Percentiles rank a stretch among this genome's conserved stretches.
These are phyloP conservation scores for Pseudotulostoma volvatum DNA, from an alignment of 495 filamentous ascomycete species.

Conservation along the genomic window DNA sequence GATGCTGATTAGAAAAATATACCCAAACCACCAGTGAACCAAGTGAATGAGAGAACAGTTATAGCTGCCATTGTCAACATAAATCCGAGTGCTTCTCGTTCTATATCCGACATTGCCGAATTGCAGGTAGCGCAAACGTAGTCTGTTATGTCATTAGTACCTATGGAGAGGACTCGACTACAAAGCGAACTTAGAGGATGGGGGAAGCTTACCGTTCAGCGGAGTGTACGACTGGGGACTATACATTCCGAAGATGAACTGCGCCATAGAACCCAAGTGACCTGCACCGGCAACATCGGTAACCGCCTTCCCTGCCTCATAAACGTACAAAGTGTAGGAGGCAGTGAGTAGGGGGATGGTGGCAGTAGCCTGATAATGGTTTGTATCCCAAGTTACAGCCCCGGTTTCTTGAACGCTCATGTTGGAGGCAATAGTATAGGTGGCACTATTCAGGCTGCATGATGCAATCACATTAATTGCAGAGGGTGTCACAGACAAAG, in stretches of 20 bases:
- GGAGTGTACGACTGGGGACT: slow-evolving; percentile 45
- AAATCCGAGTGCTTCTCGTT: slow-evolving; percentile 52
- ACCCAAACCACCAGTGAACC: slow-evolving; percentile 62
- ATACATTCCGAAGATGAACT: slow-evolving; percentile 74
- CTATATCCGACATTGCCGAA: slow-evolving; percentile 45
- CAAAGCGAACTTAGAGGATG: too few species aligned
- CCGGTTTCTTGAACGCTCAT: slow-evolving; percentile 39
- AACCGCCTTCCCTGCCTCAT: slow-evolving; percentile 49
- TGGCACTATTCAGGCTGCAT: slow-evolving; percentile 47
- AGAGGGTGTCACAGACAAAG: slow-evolving; percentile 56
- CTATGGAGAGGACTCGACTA: not conserved
- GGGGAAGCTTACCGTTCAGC: slow-evolving; percentile 35
- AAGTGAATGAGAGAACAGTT: slow-evolving; percentile 72
- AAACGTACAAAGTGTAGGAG: slow-evolving; percentile 71
- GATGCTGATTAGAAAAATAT: slow-evolving; percentile 34
- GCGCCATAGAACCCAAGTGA: slow-evolving; percentile 46
- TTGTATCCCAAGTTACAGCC: slow-evolving; percentile 64
- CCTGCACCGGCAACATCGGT: slow-evolving; percentile 51
- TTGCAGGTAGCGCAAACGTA: slow-evolving; percentile 56
- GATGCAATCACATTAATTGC: slow-evolving; percentile 69
- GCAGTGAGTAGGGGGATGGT: slow-evolving; percentile 49
- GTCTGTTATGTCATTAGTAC: slow-evolving; percentile 18
- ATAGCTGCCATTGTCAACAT: slow-evolving; percentile 56
- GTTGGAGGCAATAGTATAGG: slow-evolving; percentile 54
- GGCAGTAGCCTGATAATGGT: slow-evolving; percentile 43